These are phyloP conservation scores for Tulasnella sp. DNA, from an alignment of 768 basidiomycete genomes.

Conservation along the genomic window DNA sequence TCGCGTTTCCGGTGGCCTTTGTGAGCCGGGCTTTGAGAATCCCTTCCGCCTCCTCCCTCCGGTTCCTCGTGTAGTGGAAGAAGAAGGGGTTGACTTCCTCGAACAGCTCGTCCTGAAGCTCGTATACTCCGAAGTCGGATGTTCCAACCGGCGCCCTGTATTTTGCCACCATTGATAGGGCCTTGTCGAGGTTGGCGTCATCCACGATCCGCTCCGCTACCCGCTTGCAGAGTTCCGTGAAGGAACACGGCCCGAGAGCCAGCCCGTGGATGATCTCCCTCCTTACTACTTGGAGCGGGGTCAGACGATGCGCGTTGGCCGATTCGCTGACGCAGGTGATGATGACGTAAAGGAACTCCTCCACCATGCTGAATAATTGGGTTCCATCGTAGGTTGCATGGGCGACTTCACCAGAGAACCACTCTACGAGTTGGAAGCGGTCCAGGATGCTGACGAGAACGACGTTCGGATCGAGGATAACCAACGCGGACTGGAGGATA, in stretches of 20 bases:
- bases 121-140: conserved; percentile 79
- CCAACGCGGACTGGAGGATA: conserved; percentile 79
- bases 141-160: conserved; percentile 78
- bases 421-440: conserved; percentile 75
- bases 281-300: conserved; percentile 59
- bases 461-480: conserved; percentile 65
- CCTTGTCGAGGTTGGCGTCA: conserved; percentile 72
- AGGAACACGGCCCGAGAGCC: conserved; percentile 80
- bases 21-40: conserved; percentile 62
- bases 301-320: conserved; percentile 64
- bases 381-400: conserved; percentile 61
- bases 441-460: conserved; percentile 85
- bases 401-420: conserved; percentile 65
- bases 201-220: conserved; percentile 88
- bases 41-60: conserved; percentile 84
- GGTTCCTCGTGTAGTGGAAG: conserved; percentile 91
- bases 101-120: conserved; percentile 75
- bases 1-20: conserved; percentile 56
- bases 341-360: conserved; percentile 83
- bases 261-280: conserved; percentile 89
- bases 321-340: conserved; percentile 84
- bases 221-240: conserved; percentile 85
- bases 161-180: conserved; percentile 70
- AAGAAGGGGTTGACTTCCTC: conserved; percentile 94
- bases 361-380: conserved; percentile 80